phyloP scores from a whole-genome alignment of 1,284 basidiomycete species.

The Chalciporus sp. region DNA sequence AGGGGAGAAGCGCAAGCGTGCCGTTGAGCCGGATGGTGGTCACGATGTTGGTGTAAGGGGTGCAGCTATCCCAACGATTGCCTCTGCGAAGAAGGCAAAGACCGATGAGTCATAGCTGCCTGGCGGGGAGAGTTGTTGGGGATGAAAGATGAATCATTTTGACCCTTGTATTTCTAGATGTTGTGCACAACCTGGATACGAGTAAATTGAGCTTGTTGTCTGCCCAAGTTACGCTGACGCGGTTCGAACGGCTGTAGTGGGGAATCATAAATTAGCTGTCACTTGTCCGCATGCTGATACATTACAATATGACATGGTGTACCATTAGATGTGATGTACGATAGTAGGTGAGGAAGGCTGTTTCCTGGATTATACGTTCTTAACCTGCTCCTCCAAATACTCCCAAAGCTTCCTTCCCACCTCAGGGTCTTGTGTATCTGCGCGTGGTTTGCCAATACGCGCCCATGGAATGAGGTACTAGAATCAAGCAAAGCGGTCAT shows the following conservation, averaged over 20 bases:
- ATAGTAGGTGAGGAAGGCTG: too few relatives aligned
- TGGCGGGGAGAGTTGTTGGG: background rate
- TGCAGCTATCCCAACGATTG: conserved; percentile 56
- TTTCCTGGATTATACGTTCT: conserved; percentile 5
- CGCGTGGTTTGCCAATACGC: conserved; percentile 29
- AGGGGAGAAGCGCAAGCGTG: conserved; percentile 75
- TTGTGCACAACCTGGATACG: background rate
- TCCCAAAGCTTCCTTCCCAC: conserved; percentile 43
- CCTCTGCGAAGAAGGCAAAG: conserved; percentile 62
- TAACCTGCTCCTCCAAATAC: conserved; percentile 43
- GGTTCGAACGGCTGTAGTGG: too few relatives aligned
- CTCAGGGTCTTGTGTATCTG: conserved; percentile 36
- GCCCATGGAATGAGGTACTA: conserved; percentile 53
- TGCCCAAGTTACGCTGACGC: too few relatives aligned
- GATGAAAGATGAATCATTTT: background rate
- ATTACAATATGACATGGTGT: too few relatives aligned
- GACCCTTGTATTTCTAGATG: conserved; percentile 21
- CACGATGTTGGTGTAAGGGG: conserved; percentile 65
- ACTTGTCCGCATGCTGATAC: too few relatives aligned
- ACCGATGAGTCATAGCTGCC: conserved; percentile 40
- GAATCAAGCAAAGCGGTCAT: background rate
- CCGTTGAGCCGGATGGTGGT: conserved; percentile 74
- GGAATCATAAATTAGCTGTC: too few relatives aligned
- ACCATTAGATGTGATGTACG: too few relatives aligned
- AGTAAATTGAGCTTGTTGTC: background rate